Base-by-base conservation (phyloP, 2,329 filamentous ascomycete genomes). In the Raffaelea ambrosiae region DNA sequence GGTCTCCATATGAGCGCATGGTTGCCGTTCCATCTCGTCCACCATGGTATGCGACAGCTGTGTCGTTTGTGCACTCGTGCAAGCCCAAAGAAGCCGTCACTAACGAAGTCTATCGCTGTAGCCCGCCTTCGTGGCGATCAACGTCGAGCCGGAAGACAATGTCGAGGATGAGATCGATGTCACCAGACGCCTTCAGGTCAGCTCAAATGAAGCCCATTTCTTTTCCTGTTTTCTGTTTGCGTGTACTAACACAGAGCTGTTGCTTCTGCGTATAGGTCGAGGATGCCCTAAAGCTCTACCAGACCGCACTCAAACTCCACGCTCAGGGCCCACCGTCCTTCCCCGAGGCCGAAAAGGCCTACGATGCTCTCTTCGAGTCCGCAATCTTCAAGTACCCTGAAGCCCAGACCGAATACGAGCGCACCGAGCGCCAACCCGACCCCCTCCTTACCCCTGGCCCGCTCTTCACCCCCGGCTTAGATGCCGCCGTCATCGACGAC, bases 331-430 rank as follows among this genome's bases (percentile, higher is more conserved):
- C 86, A 1, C 70, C 70, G 18, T 86, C 81, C 47, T 93, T 88
- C 62, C 67, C 80, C 43, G 82, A 88, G 59, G 91, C 94, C 19
- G 75, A 77, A 40, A 77, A 83, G 45, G 91, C 93, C 41, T 98
- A 98, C 67, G 74, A 84, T 43, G 79, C 80, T 35, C 79, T 98
- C 2, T 94, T 98, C 64, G 72, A 84, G 46, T 96, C 90, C 22
- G 93, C 96, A 48, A 93, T 98, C 50, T 97, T 97, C 70, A 84
- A 81, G 59, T 95, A 93, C 60, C 85, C 86, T 45, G 91, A 97
- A 63, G 88, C 86, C 4, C 72, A 82, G 39, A 90, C 88, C 46
- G 89, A 95, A 57, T 94, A 90, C 59, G 81, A 86, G 55, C 81
- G 88, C 55, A 76, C 83, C 48, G 82, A 82, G 53, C 64, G 67